These are phyloP conservation scores for Diaporthe amygdali DNA, from an alignment of 2,329 filamentous ascomycete species.

Conservation along the genomic window DNA sequence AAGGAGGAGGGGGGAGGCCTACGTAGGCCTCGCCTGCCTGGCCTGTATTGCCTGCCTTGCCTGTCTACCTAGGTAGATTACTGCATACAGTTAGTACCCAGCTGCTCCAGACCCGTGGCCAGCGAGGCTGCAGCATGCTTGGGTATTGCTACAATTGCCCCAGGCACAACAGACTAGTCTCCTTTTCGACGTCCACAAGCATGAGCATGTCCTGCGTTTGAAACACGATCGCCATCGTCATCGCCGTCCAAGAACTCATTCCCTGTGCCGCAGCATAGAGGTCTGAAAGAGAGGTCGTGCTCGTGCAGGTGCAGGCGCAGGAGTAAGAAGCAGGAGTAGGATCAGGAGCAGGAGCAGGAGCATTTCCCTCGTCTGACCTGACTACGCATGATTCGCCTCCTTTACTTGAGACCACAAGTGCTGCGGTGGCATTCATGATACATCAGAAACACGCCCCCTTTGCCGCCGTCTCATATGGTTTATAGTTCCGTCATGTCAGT, in stretches of 20 bases:
- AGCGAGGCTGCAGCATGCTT: constrained; percentile 7
- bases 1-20: neutral
- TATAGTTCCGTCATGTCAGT: neutral
- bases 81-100: neutral
- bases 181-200: neutral
- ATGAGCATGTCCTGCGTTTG: constrained; percentile 3
- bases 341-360: neutral
- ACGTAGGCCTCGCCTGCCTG: constrained; percentile 3
- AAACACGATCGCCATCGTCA: constrained; percentile 2
- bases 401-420: neutral
- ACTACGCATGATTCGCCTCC: neutral
- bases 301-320: neutral
- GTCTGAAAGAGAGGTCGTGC: neutral
- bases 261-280: neutral
- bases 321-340: no score
- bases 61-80: neutral
- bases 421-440: constrained; percentile 9
- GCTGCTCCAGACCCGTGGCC: neutral
- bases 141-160: neutral
- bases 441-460: neutral
- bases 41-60: neutral
- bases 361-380: neutral
- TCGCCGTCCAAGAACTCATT: neutral
- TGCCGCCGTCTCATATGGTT: neutral
- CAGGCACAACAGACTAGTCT: neutral